These are phyloP conservation scores for Microcyclosporella mali DNA, from an alignment of 2,329 filamentous ascomycete genomes.

Conservation along the genomic window DNA sequence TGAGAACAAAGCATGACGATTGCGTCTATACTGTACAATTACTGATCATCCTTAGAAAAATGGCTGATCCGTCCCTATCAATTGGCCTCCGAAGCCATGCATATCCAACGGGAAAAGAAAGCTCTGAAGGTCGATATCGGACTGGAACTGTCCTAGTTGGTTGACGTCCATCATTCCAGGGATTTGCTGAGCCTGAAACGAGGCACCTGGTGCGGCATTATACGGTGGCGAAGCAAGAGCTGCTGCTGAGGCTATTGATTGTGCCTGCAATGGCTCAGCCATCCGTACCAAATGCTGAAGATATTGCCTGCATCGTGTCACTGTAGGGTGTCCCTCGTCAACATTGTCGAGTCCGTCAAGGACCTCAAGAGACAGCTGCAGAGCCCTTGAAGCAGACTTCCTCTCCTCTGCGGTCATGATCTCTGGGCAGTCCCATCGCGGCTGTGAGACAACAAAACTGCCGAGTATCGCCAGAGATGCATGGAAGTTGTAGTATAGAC, in stretches of 20 bases:
- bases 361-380: constrained; percentile 6
- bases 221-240: background rate
- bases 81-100: constrained; percentile 3
- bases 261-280: background rate
- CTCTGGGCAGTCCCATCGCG: constrained; percentile 1
- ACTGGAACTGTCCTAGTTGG: background rate
- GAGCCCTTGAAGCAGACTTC: constrained; percentile 1
- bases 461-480: constrained; percentile 5
- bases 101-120: constrained; percentile 12
- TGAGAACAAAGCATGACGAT: background rate
- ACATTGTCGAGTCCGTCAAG: constrained; percentile 3
- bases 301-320: constrained; percentile 4
- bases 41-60: background rate
- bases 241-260: background rate
- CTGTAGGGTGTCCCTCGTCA: constrained; percentile 6
- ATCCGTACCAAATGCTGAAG: constrained; percentile 6
- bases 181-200: background rate
- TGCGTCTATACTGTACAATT: background rate
- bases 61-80: constrained; percentile 3
- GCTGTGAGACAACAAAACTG: constrained; percentile 2
- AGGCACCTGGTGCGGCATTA: background rate
- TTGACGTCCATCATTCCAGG: background rate
- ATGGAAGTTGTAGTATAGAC: constrained; percentile 8
- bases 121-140: constrained; percentile 7
- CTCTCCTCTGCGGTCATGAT: constrained; percentile 3